phyloP scores from a whole-genome alignment of 345 rosid genomes.

The Leavenworthia alabamica region DNA sequence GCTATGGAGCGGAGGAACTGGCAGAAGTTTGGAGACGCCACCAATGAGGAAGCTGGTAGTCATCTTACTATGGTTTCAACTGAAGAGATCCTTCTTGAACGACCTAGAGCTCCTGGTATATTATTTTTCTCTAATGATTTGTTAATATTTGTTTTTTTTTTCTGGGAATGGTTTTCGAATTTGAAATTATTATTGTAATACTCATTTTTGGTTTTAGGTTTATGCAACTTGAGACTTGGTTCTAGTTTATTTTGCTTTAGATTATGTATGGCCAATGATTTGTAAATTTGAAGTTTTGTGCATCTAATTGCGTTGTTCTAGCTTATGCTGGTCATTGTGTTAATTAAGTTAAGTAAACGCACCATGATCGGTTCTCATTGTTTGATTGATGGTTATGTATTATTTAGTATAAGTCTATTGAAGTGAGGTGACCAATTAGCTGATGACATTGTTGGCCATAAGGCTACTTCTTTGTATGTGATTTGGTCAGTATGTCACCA shows the following conservation, averaged over 20 bases:
- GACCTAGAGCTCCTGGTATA: constrained; percentile 54
- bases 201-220: no score
- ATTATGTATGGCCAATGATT: no score
- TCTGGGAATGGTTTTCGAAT: no score
- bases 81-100: constrained; percentile 60
- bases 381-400: not conserved
- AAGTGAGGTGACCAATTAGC: constrained; percentile 29
- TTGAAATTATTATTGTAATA: no score
- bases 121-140: not conserved
- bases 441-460: constrained; percentile 14
- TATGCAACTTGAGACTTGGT: no score
- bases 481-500: constrained; percentile 28
- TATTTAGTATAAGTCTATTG: not conserved
- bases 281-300: no score
- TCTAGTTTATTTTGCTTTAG: no score
- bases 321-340: no score
- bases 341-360: no score
- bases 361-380: no score
- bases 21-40: constrained; percentile 76
- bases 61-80: constrained; percentile 73
- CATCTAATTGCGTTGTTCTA: no score
- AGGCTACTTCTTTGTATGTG: constrained; percentile 21
- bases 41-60: constrained; percentile 51
- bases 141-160: no score
- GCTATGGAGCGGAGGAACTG: constrained; percentile 59